A percentile compares a stretch with the other conserved stretches of the same genome.
These are phyloP conservation scores for Conidiobolus incongruus DNA, from an alignment of 371 early-diverging fungal genomes.

Conservation along the genomic window DNA sequence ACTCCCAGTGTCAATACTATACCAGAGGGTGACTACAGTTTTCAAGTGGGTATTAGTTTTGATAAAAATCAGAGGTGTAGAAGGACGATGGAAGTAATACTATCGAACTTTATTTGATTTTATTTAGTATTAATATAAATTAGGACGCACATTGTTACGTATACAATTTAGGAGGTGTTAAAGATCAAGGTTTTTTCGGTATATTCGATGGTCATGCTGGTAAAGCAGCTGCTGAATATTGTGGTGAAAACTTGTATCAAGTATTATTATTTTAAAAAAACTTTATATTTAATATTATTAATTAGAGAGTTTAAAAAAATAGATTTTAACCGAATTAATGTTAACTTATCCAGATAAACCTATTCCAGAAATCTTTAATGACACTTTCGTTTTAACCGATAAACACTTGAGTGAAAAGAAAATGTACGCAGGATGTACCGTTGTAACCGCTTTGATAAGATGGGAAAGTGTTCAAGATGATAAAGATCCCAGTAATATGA, in stretches of 20 bases:
- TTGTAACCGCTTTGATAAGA: constrained; percentile 56
- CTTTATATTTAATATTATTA: neutral
- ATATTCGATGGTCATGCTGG: constrained; percentile 98
- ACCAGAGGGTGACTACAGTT: constrained; percentile 8
- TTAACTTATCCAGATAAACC: constrained; percentile 18
- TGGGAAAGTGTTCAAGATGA: constrained; percentile 14
- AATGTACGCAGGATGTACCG: constrained; percentile 79
- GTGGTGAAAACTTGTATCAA: constrained; percentile 71
- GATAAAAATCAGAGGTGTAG: constrained; percentile 76
- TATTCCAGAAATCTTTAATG: constrained; percentile 62
- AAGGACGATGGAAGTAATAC: constrained; percentile 77
- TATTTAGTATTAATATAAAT: neutral
- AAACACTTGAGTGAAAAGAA: constrained; percentile 42
- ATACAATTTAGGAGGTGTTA: constrained; percentile 52
- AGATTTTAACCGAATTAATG: constrained; percentile 31
- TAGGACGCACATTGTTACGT: constrained; percentile 72
- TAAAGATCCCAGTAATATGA: neutral
- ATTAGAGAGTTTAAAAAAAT: neutral
- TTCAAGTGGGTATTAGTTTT: constrained; percentile 50
- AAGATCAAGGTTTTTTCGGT: constrained; percentile 79
- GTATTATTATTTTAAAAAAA: constrained; percentile 12
- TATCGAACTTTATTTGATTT: constrained; percentile 6
- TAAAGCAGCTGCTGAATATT: constrained; percentile 86
- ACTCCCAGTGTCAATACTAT: too few relatives aligned
- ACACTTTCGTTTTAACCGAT: constrained; percentile 67